Evolutionary conservation across 1,284 basidiomycete species (phyloP).

Genomic region (Cutaneotrichosporon sp.): DNA sequence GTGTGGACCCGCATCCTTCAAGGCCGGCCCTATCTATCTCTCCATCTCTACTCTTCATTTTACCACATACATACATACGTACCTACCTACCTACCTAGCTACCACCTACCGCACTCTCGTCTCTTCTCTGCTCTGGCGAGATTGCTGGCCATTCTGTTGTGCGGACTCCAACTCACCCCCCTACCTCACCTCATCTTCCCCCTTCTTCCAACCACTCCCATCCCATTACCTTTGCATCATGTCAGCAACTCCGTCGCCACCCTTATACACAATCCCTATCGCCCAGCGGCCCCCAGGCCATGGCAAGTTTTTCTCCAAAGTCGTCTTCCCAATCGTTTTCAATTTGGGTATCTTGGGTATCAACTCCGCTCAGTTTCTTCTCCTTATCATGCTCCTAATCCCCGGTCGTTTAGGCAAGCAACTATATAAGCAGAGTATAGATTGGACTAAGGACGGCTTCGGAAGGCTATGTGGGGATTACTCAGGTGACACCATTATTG

Average conservation of each 20-base stretch:
- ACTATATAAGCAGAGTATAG: slow-evolving; percentile 63
- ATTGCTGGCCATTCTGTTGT: too few relatives aligned
- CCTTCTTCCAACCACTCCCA: too few relatives aligned
- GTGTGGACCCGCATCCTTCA: too few relatives aligned
- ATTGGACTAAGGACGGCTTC: slow-evolving; percentile 77
- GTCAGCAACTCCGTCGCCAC: neutral
- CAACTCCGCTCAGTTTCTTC: slow-evolving; percentile 64
- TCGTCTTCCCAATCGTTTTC: slow-evolving; percentile 62
- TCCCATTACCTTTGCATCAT: too few relatives aligned
- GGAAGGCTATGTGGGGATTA: slow-evolving; percentile 61
- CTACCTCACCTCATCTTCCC: too few relatives aligned
- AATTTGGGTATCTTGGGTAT: slow-evolving; percentile 63
- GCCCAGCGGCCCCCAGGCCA: slow-evolving; percentile 58
- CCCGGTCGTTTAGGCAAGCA: slow-evolving; percentile 41
- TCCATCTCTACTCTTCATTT: too few relatives aligned
- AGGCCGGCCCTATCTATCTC: too few relatives aligned
- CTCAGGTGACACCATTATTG: neutral
- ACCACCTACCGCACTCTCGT: too few relatives aligned
- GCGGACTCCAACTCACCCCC: too few relatives aligned
- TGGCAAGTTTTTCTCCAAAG: slow-evolving; percentile 54
- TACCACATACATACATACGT: too few relatives aligned
- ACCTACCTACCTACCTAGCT: too few relatives aligned
- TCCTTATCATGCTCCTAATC: slow-evolving; percentile 55
- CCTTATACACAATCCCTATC: slow-evolving; percentile 58
- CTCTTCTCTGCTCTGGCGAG: too few relatives aligned